Percentiles rank a stretch among this genome's conserved stretches.
phyloP scores from a whole-genome alignment of 495 filamentous ascomycete genomes.

The Penicillium coffeae region DNA sequence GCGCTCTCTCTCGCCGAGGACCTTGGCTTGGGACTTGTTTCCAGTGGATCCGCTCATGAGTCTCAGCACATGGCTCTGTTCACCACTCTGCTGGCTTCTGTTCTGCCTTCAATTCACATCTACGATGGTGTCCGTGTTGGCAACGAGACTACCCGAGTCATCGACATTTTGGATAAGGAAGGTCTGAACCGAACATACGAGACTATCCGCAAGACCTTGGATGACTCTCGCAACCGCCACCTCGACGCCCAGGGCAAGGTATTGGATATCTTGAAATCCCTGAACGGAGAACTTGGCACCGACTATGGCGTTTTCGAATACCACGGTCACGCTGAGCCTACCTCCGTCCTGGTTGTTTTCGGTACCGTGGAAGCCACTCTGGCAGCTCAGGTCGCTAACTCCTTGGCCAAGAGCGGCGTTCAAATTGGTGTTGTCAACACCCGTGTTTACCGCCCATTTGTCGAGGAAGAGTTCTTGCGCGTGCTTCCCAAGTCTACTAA shows the following conservation, averaged over 20 bases:
- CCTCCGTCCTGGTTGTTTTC: slow-evolving; percentile 83
- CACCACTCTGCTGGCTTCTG: slow-evolving; percentile 72
- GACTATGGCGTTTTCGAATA: slow-evolving; percentile 93
- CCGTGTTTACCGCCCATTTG: slow-evolving; percentile 88
- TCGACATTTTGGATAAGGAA: slow-evolving; percentile 74
- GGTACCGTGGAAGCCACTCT: slow-evolving; percentile 87
- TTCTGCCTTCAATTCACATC: slow-evolving; percentile 82
- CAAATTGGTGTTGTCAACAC: slow-evolving; percentile 86
- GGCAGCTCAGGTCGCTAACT: slow-evolving; percentile 73
- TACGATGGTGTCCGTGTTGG: slow-evolving; percentile 89
- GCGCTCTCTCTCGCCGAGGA: slow-evolving; percentile 84
- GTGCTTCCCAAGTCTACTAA: slow-evolving; percentile 70
- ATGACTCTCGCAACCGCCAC: slow-evolving; percentile 61
- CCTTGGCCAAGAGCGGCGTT: slow-evolving; percentile 63
- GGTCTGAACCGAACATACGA: slow-evolving; percentile 69
- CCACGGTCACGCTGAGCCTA: slow-evolving; percentile 72
- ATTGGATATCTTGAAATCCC: slow-evolving; percentile 65
- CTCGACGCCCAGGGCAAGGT: slow-evolving; percentile 71
- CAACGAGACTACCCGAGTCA: slow-evolving; percentile 78
- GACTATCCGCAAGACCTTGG: slow-evolving; percentile 57
- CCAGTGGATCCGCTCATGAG: slow-evolving; percentile 82
- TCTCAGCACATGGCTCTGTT: slow-evolving; percentile 93
- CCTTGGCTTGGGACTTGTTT: slow-evolving; percentile 78
- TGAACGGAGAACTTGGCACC: slow-evolving; percentile 92
- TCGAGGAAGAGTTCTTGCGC: slow-evolving; percentile 86